Conservation (phyloP, 2,329 filamentous ascomycete species). For the Pseudogymnoascus sp. region DNA sequence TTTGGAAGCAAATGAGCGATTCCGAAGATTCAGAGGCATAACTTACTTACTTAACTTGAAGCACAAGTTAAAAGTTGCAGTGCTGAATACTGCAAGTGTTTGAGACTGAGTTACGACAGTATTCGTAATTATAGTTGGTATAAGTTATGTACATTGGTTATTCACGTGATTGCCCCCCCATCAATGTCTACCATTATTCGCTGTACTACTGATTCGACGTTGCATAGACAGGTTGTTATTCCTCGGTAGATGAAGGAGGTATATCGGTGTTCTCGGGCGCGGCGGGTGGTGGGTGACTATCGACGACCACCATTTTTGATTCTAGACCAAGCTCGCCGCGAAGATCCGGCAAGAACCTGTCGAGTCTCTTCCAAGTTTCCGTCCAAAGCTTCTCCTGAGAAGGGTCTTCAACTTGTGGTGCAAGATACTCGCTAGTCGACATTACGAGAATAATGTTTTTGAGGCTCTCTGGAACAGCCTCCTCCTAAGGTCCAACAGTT, state of each 20-base stretch:
- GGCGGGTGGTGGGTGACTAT: background rate
- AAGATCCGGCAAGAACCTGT: constrained; percentile 55
- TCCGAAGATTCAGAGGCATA: background rate
- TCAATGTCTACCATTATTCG: background rate
- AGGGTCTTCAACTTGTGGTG: constrained; percentile 53
- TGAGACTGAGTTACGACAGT: background rate
- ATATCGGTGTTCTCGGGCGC: background rate
- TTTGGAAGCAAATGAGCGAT: too few species aligned
- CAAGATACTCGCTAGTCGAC: constrained; percentile 78
- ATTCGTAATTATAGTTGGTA: background rate
- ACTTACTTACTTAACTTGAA: background rate
- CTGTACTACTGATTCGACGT: background rate
- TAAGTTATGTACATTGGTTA: constrained; percentile 3
- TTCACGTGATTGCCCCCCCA: background rate
- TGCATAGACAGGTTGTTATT: background rate
- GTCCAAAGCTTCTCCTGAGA: constrained; percentile 49
- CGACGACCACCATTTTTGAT: background rate
- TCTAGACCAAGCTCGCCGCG: constrained; percentile 48
- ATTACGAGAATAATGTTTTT: constrained; percentile 97
- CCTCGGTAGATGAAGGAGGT: background rate
- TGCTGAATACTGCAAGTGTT: background rate
- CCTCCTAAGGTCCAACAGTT: constrained; percentile 50
- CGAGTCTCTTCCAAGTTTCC: constrained; percentile 58
- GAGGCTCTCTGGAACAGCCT: constrained; percentile 87
- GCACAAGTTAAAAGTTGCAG: background rate